phyloP scores from a whole-genome alignment of 768 basidiomycete species.

The Psilocybe cyanescens region DNA sequence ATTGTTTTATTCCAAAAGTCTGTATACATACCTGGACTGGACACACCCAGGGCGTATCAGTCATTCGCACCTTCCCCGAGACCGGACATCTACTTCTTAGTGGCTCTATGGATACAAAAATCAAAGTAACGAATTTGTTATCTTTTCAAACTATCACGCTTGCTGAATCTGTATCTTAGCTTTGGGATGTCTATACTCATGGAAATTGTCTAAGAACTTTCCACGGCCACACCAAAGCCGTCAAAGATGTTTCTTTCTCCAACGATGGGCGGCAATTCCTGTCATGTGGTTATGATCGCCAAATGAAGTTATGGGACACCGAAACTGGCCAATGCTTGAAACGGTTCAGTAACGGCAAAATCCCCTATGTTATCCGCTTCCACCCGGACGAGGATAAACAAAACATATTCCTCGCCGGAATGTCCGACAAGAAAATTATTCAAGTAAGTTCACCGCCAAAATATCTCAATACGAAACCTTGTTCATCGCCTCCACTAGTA shows the following conservation, averaged over 20 bases:
- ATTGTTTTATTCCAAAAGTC: slow-evolving; percentile 92
- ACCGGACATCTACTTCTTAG: slow-evolving; percentile 93
- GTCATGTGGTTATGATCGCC: slow-evolving; percentile 93
- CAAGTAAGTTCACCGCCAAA: slow-evolving; percentile 59
- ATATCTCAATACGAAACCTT: background rate
- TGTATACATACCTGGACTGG: slow-evolving; percentile 99
- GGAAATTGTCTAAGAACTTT: slow-evolving; percentile 97
- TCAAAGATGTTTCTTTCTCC: slow-evolving; percentile 95
- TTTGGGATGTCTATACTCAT: slow-evolving; percentile 98
- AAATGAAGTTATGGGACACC: slow-evolving; percentile 99
- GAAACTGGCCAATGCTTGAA: slow-evolving; percentile 98
- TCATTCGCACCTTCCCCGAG: slow-evolving; percentile 88
- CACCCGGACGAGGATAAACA: slow-evolving; percentile 97
- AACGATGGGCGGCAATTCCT: slow-evolving; percentile 91
- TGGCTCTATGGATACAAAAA: slow-evolving; percentile 97
- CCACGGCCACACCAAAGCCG: slow-evolving; percentile 94
- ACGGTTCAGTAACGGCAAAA: slow-evolving; percentile 97
- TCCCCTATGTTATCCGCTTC: slow-evolving; percentile 93
- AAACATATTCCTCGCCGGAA: slow-evolving; percentile 94
- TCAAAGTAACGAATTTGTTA: slow-evolving; percentile 65
- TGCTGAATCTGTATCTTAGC: slow-evolving; percentile 45
- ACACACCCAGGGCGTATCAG: slow-evolving; percentile 95
- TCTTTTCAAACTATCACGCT: background rate
- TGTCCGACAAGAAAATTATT: slow-evolving; percentile 99
- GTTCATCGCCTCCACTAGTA: slow-evolving; percentile 58